Evolutionary conservation across 176 grass and related monocot genomes (phyloP), one percentile per base, ranked within the genome.

Genomic region (Bromus sterilis): DNA sequence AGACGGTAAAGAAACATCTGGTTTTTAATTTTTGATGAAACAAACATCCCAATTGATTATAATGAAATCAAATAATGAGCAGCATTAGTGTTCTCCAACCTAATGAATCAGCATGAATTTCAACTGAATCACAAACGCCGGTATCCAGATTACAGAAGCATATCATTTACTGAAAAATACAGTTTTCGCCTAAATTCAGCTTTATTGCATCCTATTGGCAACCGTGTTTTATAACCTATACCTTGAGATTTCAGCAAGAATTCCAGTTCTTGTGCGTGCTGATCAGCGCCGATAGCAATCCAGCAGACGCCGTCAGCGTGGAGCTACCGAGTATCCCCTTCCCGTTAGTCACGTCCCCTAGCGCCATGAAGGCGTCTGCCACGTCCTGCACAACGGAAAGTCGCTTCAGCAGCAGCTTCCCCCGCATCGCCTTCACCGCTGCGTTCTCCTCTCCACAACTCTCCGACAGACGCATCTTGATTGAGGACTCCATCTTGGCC

Each of bases 181-280:
- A 76, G 49, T 48, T 78, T 39, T 72, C 1, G 2, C 71, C 49
- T 42, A 25, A 33, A 77, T 46, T 72, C 21, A 82, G 74, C 30
- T 78, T 86, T 78, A 78, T 89, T 53, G 56, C 63, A 78, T 66
- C 57, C 28, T 81, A 86, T 46, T 29, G 39, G 43, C 37, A 71
- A 43, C 23, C 42, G 23, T 71, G 28, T 73, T 34, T 65, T 78
- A 34, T 43, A 66, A 78, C 42, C 49, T 62, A 29, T 89, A 86
- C 79, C 79, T 86, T 8, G 55, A 49, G 41, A 5, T 4, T 78
- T 91, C 71, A 94, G 77, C 89, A 91, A 28, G 89, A 87, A 65
- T 81, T 89, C 89, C 93, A 92, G 68, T 92, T 94, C 84, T 88
- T 94, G 61, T 89, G 77, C 2, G 89, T 79, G 36, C 89, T 94